Evolutionary conservation across 805 yeast genomes (phyloP).

Genomic region (Candida germanica): DNA sequence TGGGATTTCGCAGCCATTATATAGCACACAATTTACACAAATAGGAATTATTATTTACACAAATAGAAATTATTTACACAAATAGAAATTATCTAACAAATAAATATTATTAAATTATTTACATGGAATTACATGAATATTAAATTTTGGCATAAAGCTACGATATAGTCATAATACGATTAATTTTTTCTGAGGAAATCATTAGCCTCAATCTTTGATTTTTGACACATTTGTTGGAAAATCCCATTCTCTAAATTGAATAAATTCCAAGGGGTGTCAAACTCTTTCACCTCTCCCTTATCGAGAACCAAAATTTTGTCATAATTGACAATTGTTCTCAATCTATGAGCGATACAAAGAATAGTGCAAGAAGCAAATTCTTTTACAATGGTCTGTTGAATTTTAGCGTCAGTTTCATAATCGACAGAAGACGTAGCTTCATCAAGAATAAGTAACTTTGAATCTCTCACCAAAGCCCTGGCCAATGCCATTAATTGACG

Average conservation of each 20-base stretch:
- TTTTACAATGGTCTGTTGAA: constrained; percentile 67
- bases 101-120: too few relatives aligned
- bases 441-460: constrained; percentile 76
- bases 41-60: not conserved
- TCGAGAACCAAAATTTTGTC: constrained; percentile 81
- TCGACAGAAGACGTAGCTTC: constrained; percentile 84
- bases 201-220: constrained; percentile 38
- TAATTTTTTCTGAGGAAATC: constrained; percentile 33
- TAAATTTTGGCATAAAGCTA: too few relatives aligned
- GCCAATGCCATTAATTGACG: constrained; percentile 78
- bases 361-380: constrained; percentile 75
- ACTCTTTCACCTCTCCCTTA: constrained; percentile 73
- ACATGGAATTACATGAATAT: not conserved
- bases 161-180: too few relatives aligned
- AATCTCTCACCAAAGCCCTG: constrained; percentile 73
- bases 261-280: constrained; percentile 69
- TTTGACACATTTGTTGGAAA: constrained; percentile 70
- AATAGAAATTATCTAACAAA: too few relatives aligned
- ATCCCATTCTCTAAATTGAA: constrained; percentile 50
- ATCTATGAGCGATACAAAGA: constrained; percentile 84
- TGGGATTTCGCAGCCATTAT: constrained; percentile 10
- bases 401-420: constrained; percentile 79
- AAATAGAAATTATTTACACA: not conserved
- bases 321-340: constrained; percentile 69
- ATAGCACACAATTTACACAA: too few relatives aligned